phyloP scores from a whole-genome alignment of 2,329 filamentous ascomycete genomes.

The Venturia asperata region DNA sequence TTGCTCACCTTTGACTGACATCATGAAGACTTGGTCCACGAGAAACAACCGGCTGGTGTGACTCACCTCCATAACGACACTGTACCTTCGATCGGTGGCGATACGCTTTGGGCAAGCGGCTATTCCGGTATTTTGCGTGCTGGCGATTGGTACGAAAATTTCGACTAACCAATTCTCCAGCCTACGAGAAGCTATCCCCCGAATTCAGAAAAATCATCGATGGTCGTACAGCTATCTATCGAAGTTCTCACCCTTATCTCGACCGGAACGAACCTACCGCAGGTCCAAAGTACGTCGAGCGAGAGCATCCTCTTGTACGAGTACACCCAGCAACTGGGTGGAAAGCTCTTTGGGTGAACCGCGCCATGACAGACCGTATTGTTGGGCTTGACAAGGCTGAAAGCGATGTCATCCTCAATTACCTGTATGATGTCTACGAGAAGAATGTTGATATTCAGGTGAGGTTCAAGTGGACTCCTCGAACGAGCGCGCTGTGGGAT shows the following conservation, averaged over 20 bases:
- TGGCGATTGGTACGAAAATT: neutral
- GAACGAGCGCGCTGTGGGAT: constrained; percentile 63
- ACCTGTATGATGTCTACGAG: constrained; percentile 63
- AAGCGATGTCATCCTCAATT: constrained; percentile 60
- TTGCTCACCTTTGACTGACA: neutral
- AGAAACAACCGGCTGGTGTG: constrained; percentile 60
- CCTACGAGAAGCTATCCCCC: constrained; percentile 66
- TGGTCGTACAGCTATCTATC: constrained; percentile 57
- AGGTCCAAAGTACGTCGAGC: constrained; percentile 60
- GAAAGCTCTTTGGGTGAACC: constrained; percentile 67
- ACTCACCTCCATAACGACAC: constrained; percentile 66
- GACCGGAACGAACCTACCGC: constrained; percentile 54
- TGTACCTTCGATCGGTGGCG: constrained; percentile 57
- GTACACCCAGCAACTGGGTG: constrained; percentile 67
- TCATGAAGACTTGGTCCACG: constrained; percentile 56
- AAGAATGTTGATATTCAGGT: constrained; percentile 64
- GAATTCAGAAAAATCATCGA: constrained; percentile 65
- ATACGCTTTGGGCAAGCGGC: constrained; percentile 65
- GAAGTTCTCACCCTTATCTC: constrained; percentile 59
- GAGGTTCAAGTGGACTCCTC: constrained; percentile 62
- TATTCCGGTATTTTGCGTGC: constrained; percentile 41
- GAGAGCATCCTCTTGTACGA: constrained; percentile 60
- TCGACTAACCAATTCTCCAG: constrained; percentile 26
- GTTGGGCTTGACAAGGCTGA: constrained; percentile 62
- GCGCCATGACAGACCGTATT: constrained; percentile 60